Conservation (phyloP, 2,329 filamentous ascomycete species). For the Penicillium sp. region DNA sequence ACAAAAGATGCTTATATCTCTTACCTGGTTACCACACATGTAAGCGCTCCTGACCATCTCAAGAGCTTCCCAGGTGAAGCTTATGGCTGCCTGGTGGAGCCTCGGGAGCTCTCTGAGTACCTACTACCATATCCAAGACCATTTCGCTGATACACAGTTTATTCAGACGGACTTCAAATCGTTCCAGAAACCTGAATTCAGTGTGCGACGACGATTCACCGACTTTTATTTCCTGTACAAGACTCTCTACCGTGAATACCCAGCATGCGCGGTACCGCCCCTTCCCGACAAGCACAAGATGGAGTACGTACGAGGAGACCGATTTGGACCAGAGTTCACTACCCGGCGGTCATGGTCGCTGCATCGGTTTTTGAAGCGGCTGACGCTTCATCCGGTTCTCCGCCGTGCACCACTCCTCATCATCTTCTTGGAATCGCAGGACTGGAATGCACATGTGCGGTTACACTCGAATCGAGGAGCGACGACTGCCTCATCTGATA, state of each 20-base stretch:
- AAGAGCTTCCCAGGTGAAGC: conserved; percentile 1
- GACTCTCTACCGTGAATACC: conserved; percentile 82
- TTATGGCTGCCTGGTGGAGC: conserved; percentile 24
- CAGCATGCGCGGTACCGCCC: conserved; percentile 88
- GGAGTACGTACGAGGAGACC: conserved; percentile 95
- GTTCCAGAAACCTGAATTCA: conserved; percentile 79
- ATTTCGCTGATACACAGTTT: conserved; percentile 20
- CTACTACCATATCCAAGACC: neutral
- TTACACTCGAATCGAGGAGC: conserved; percentile 70
- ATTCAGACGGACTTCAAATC: conserved; percentile 86
- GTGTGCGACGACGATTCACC: conserved; percentile 88
- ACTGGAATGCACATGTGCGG: conserved; percentile 97
- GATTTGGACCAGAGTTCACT: conserved; percentile 93
- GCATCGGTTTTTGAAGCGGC: conserved; percentile 83
- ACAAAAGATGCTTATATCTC: conserved; percentile 97
- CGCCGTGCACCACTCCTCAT: conserved; percentile 81
- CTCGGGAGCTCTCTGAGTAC: neutral
- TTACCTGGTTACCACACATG: conserved; percentile 88
- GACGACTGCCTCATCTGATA: conserved; percentile 48
- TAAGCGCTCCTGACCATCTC: conserved; percentile 49
- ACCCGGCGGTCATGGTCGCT: conserved; percentile 84
- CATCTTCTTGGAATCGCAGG: conserved; percentile 85
- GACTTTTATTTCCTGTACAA: conserved; percentile 98
- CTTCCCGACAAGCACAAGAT: conserved; percentile 98
- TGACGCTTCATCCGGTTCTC: conserved; percentile 85